Evolutionary conservation across 345 rosid species (phyloP).

Genomic region (Capsella bursapastoris): DNA sequence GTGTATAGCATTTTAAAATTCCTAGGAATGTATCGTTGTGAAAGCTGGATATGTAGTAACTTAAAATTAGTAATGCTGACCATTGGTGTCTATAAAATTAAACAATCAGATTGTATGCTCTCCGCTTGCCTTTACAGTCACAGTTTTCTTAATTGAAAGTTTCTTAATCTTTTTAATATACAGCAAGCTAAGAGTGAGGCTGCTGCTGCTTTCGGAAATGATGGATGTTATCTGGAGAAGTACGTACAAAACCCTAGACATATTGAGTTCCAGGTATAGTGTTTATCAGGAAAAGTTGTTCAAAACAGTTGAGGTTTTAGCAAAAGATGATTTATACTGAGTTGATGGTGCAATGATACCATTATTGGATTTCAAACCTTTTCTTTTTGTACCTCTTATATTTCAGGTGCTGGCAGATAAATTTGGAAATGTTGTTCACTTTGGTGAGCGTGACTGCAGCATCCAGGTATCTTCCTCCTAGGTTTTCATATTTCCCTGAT

Average conservation of each 20-base stretch:
- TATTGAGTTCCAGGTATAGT: conserved; percentile 96
- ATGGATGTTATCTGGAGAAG: conserved; percentile 96
- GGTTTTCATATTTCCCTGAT: neutral
- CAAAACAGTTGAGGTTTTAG: neutral
- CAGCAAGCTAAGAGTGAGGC: conserved; percentile 99
- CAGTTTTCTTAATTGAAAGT: neutral
- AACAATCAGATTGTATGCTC: neutral
- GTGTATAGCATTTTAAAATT: neutral
- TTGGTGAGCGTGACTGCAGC: conserved; percentile 99
- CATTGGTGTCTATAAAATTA: neutral
- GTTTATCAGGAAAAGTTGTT: conserved; percentile 9
- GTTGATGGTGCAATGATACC: neutral
- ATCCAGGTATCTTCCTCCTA: conserved; percentile 70
- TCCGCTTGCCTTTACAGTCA: neutral
- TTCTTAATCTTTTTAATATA: too few relatives aligned
- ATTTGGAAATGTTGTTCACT: conserved; percentile 95
- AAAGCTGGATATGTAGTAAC: neutral
- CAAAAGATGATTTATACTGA: neutral
- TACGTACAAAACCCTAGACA: conserved; percentile 94
- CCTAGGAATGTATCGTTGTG: too few relatives aligned
- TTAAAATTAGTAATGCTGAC: neutral
- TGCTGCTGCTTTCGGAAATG: conserved; percentile 98
- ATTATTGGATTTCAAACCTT: neutral
- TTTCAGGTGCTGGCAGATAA: conserved; percentile 96
- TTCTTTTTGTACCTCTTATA: conserved; percentile 9